These are phyloP conservation scores for Candida easanensis DNA, from an alignment of 805 yeast species.

Conservation along the genomic window DNA sequence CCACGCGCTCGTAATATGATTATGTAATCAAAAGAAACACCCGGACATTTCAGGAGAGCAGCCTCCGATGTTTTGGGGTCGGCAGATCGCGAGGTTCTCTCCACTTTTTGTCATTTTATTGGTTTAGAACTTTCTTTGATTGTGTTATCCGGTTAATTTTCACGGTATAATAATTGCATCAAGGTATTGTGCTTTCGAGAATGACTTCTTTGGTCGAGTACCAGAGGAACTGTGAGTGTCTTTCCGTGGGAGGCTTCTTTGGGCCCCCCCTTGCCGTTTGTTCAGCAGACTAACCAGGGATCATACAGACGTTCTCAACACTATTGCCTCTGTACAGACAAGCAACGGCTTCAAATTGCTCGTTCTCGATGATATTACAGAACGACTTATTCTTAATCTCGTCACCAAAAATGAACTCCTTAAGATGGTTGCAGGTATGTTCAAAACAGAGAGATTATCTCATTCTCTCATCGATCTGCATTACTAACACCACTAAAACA, in stretches of 20 bases:
- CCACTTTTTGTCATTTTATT: too few species aligned
- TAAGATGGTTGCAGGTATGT: constrained; percentile 37
- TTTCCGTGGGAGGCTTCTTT: neutral
- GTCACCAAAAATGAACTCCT: constrained; percentile 48
- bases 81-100: too few species aligned
- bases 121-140: neutral
- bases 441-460: too few species aligned
- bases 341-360: constrained; percentile 45
- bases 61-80: too few species aligned
- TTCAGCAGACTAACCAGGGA: constrained; percentile 1
- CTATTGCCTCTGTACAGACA: constrained; percentile 41
- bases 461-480: neutral
- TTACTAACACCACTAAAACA: constrained; percentile 15
- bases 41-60: too few species aligned
- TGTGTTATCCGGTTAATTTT: neutral
- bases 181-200: too few species aligned
- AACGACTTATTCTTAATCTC: constrained; percentile 43
- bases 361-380: constrained; percentile 57
- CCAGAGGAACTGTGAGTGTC: constrained; percentile 32
- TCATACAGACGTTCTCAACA: constrained; percentile 32
- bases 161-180: too few species aligned
- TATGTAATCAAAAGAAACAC: too few species aligned
- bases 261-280: too few species aligned
- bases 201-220: constrained; percentile 39
- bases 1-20: too few species aligned